Conservation (phyloP, 2,329 filamentous ascomycete genomes). For the Aureobasidium vineae region DNA sequence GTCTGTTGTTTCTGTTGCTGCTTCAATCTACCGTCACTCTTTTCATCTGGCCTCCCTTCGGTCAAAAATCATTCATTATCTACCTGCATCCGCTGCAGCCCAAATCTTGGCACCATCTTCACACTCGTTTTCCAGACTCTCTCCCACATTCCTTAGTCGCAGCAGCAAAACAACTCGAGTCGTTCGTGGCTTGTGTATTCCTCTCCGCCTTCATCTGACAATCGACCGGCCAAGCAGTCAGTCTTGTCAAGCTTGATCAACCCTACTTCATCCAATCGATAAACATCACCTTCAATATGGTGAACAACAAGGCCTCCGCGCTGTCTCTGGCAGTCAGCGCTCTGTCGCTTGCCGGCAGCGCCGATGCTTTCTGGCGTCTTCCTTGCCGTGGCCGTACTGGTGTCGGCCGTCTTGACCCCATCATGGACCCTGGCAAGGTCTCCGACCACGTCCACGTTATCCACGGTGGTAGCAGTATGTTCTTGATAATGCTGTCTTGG, state of each 20-base stretch:
- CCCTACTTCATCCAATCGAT: constrained; percentile 21
- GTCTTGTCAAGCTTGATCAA: constrained; percentile 20
- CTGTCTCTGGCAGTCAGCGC: constrained; percentile 31
- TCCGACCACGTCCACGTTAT: constrained; percentile 71
- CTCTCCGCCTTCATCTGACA: constrained; percentile 8
- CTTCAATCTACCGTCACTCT: constrained; percentile 22
- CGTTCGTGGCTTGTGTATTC: constrained; percentile 20
- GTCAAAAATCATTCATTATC: constrained; percentile 26
- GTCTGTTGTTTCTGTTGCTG: constrained; percentile 24
- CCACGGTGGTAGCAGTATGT: constrained; percentile 73
- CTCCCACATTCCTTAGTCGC: constrained; percentile 26
- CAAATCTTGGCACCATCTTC: constrained; percentile 18
- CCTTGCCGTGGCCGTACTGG: constrained; percentile 71
- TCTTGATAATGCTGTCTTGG: background rate
- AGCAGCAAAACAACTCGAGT: constrained; percentile 23
- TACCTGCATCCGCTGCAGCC: constrained; percentile 22
- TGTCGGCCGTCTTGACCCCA: constrained; percentile 65
- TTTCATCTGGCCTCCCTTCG: constrained; percentile 15
- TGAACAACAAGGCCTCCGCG: constrained; percentile 26
- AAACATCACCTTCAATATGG: constrained; percentile 18
- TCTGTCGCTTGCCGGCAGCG: constrained; percentile 35
- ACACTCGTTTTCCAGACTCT: constrained; percentile 18
- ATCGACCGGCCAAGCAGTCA: constrained; percentile 17
- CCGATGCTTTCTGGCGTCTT: constrained; percentile 80
- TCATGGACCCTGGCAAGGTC: constrained; percentile 61